phyloP scores from a whole-genome alignment of 139 green algal genomes.

The Micractinium conductrix region DNA sequence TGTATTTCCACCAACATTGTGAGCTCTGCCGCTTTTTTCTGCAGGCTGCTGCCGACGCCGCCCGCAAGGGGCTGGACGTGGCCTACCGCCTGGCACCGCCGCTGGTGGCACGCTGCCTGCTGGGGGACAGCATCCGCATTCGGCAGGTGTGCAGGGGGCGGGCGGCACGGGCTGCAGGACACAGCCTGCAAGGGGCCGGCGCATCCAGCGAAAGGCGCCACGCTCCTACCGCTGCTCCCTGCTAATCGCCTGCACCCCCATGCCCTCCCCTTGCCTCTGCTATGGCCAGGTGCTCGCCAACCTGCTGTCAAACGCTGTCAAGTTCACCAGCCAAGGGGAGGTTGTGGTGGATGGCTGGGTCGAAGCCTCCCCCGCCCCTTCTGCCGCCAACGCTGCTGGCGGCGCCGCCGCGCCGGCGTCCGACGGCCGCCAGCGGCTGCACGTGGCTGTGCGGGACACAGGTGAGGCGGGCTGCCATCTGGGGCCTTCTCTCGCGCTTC shows the following conservation, averaged over 20 bases:
- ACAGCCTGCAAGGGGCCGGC: no score
- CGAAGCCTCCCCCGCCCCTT: neutral
- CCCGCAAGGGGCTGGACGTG: conserved; percentile 45
- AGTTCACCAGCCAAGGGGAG: conserved; percentile 72
- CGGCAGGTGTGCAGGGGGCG: conserved; percentile 54
- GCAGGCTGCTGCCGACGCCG: no score
- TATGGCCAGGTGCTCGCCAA: conserved; percentile 68
- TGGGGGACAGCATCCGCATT: conserved; percentile 56
- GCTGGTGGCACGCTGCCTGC: conserved; percentile 34
- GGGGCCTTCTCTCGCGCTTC: no score
- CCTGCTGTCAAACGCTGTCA: conserved; percentile 80
- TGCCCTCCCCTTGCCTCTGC: neutral
- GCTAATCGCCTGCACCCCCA: no score
- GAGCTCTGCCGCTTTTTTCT: neutral
- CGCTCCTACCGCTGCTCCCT: no score
- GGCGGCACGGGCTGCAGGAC: no score
- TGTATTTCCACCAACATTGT: neutral
- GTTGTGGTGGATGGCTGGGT: conserved; percentile 46
- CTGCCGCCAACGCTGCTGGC: neutral
- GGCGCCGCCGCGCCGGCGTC: neutral
- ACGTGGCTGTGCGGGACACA: conserved; percentile 70
- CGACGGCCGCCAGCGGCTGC: conserved; percentile 29
- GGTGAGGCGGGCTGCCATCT: no score
- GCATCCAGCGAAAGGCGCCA: no score
- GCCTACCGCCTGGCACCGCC: conserved; percentile 44